These are phyloP conservation scores for Epichloe sylvatica DNA, from an alignment of 2,329 filamentous ascomycete species.

Conservation along the genomic window DNA sequence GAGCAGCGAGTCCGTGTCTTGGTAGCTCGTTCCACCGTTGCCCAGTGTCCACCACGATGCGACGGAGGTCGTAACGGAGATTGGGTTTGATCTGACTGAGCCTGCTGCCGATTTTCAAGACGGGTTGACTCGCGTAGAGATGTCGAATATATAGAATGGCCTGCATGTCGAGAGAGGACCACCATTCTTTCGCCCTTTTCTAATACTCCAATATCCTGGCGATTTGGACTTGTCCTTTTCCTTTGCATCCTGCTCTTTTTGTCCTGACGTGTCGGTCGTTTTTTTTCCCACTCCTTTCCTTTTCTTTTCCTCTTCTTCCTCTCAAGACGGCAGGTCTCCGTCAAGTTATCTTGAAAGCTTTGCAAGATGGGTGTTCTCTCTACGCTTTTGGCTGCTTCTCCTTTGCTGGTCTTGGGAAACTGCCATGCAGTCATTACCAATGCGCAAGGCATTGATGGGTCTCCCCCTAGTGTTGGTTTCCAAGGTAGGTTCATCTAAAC, in stretches of 20 bases:
- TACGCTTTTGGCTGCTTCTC: background rate
- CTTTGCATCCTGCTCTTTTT: background rate
- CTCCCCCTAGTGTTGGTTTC: slow-evolving; percentile 35
- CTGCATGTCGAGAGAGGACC: background rate
- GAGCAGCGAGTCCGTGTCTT: background rate
- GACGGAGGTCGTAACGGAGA: background rate
- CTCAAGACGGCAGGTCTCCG: background rate
- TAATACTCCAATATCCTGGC: background rate
- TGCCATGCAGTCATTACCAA: slow-evolving; percentile 33
- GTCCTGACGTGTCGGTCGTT: too few species aligned
- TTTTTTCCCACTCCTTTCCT: background rate
- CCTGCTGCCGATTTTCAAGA: too few species aligned
- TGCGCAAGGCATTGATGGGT: slow-evolving; percentile 31
- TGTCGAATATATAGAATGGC: background rate
- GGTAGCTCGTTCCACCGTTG: too few species aligned
- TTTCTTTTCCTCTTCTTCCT: background rate
- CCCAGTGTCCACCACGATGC: background rate
- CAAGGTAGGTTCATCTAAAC: slow-evolving; percentile 20
- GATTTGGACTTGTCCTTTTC: background rate
- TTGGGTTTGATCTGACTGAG: too few species aligned
- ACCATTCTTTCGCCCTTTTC: background rate
- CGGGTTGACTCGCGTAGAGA: too few species aligned
- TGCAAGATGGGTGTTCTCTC: background rate
- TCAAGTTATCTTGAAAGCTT: background rate
- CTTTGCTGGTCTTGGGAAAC: background rate